Evolutionary conservation across 148 eudicot genomes (phyloP).

Genomic region (Fagopyrum tataricum): DNA sequence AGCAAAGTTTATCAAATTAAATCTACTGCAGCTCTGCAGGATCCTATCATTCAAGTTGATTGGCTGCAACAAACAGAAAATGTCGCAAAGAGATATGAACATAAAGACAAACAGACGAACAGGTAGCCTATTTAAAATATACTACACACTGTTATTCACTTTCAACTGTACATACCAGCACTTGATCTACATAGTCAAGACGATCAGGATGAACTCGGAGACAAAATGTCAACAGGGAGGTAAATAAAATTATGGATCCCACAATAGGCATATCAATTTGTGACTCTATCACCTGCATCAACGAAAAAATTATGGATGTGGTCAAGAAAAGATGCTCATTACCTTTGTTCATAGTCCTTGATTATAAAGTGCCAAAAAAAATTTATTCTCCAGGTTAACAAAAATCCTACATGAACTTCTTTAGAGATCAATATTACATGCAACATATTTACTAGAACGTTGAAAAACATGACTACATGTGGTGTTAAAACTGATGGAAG

Average conservation of each 20-base stretch:
- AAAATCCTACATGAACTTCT: background rate
- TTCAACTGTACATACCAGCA: conserved; percentile 57
- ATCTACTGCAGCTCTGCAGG: background rate
- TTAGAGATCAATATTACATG: background rate
- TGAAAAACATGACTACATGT: background rate
- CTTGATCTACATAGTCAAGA: conserved; percentile 94
- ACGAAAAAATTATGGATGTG: background rate
- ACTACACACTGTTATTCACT: background rate
- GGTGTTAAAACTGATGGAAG: background rate
- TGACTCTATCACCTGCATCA: conserved; percentile 81
- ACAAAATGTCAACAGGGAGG: conserved; percentile 86
- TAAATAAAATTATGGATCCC: conserved; percentile 78
- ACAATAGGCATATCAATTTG: conserved; percentile 90
- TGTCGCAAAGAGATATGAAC: background rate
- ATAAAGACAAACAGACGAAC: background rate
- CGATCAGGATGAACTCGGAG: conserved; percentile 98
- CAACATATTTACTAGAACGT: background rate
- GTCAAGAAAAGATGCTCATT: background rate
- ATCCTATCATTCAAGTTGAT: background rate
- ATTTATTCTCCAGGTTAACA: background rate
- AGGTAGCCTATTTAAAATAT: background rate
- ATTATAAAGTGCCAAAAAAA: background rate
- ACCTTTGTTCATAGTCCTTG: background rate
- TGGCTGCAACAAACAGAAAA: background rate
- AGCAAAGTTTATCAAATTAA: background rate